Percentiles rank a stretch among this genome's conserved stretches.
Conservation (phyloP, 805 yeast species). For the Wickerhamomyces sydowiorum region DNA sequence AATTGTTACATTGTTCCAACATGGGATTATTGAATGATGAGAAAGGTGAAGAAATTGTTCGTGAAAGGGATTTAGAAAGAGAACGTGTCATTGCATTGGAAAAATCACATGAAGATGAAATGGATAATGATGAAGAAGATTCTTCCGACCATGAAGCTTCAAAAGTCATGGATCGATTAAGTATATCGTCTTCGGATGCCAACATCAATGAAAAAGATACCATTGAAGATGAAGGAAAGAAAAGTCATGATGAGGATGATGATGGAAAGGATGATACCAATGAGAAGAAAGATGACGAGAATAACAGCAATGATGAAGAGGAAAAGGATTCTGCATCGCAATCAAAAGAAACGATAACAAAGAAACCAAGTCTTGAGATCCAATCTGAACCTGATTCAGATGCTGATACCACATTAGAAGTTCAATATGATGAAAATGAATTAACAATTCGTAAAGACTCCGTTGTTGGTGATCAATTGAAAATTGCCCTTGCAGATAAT, state of each 20-base stretch:
- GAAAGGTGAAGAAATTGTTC: slow-evolving; percentile 60
- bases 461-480: slow-evolving; percentile 82
- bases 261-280: slow-evolving; percentile 11
- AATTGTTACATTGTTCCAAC: slow-evolving; percentile 92
- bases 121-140: slow-evolving; percentile 25
- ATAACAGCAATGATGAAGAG: slow-evolving; percentile 1
- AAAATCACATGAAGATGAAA: slow-evolving; percentile 25
- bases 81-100: slow-evolving; percentile 38
- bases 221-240: slow-evolving; percentile 14
- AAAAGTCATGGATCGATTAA: slow-evolving; percentile 18
- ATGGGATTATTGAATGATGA: slow-evolving; percentile 86
- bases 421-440: slow-evolving; percentile 33
- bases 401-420: slow-evolving; percentile 20
- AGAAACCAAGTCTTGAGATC: slow-evolving; percentile 10
- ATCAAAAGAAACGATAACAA: neutral
- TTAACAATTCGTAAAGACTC: slow-evolving; percentile 45
- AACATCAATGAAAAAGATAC: slow-evolving; percentile 1
- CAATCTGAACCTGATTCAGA: slow-evolving; percentile 22
- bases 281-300: slow-evolving; percentile 18
- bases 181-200: slow-evolving; percentile 8
- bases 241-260: slow-evolving; percentile 14
- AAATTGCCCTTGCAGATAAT: slow-evolving; percentile 75
- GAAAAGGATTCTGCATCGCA: neutral
- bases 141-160: slow-evolving; percentile 28
- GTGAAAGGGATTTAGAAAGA: slow-evolving; percentile 65